Base-by-base conservation (phyloP, 2,329 filamentous ascomycete species). In the Colletotrichum spaethianum region DNA sequence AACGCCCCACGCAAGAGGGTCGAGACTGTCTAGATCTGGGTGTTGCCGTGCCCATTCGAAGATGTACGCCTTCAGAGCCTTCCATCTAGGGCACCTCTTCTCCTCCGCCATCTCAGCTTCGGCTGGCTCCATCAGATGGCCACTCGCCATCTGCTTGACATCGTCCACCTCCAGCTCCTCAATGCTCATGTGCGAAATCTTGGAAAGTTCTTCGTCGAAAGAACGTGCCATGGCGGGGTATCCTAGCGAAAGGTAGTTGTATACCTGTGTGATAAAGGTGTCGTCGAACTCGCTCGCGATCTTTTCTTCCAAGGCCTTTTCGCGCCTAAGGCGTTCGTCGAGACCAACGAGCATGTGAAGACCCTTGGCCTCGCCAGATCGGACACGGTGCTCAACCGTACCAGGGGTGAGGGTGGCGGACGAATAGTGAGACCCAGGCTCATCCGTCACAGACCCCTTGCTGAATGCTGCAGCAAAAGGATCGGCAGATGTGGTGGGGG, bases 211-310 rank as follows among this genome's bases (percentile, higher is more conserved):
- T 14, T 92, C 89, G 78, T 98, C 96, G 78, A 94, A 98, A 46
- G 90, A 88, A 28, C 93, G 90, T 14, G 95, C 96, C 77, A 95
- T 91, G 42, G 94, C 92, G 3, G 96, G 95, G 80, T 98, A 98
- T 6, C 96, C 96, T 6, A 98, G 88, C 0, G 94, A 97, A 20
- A 98, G 87, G 81, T 98, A 98, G 81, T 98, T 98, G 87, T 97
- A 98, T 9, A 98, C 95, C 82, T 98, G 96, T 0, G 95, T 98
- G 67, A 98, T 91, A 80, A 98, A 98, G 4, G 86, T 86, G 79
- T 98, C 94, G 73, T 92, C 87, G 77, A 96, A 97, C 81, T 98
- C 95, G 63, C 82, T 81, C 4, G 83, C 79, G 72, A 91, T 89
- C 76, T 87, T 86, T 63, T 88, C 87, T 74, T 89, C 84, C 16